phyloP scores from a whole-genome alignment of 1,284 basidiomycete genomes.

The Ustilago lituana region DNA sequence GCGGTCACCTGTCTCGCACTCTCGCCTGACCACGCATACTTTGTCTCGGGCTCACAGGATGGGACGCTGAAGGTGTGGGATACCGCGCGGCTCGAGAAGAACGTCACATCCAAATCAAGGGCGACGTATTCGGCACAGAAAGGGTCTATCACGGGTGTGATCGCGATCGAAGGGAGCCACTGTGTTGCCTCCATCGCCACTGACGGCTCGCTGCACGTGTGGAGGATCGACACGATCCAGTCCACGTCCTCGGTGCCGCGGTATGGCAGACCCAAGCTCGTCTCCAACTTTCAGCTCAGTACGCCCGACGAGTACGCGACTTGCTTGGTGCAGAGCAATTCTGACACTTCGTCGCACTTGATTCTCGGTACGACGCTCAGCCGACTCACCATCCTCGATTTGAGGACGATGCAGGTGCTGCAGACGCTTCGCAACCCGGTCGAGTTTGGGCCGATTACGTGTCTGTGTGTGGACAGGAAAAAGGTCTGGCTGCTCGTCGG shows the following conservation, averaged over 20 bases:
- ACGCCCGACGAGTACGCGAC: slow-evolving; percentile 66
- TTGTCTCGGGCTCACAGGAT: slow-evolving; percentile 87
- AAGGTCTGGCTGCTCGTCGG: slow-evolving; percentile 87
- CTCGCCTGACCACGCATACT: slow-evolving; percentile 92
- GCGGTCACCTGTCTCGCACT: slow-evolving; percentile 81
- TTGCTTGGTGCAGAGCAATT: slow-evolving; percentile 50
- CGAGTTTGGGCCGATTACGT: slow-evolving; percentile 85
- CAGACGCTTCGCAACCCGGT: slow-evolving; percentile 83
- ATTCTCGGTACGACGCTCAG: slow-evolving; percentile 86
- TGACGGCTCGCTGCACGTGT: slow-evolving; percentile 68
- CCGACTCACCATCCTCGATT: slow-evolving; percentile 79
- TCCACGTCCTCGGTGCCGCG: slow-evolving; percentile 64
- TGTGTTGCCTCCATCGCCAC: slow-evolving; percentile 68
- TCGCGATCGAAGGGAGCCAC: slow-evolving; percentile 67
- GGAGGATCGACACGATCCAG: slow-evolving; percentile 65
- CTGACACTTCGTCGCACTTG: slow-evolving; percentile 69
- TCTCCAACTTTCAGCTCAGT: slow-evolving; percentile 67
- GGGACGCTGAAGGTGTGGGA: slow-evolving; percentile 86
- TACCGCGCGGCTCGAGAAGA: slow-evolving; percentile 79
- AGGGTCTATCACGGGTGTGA: slow-evolving; percentile 65
- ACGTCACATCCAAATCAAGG: slow-evolving; percentile 71
- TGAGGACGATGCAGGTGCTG: slow-evolving; percentile 82
- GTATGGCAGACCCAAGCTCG: slow-evolving; percentile 67
- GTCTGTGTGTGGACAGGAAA: slow-evolving; percentile 78
- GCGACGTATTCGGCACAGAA: slow-evolving; percentile 67